Base-by-base conservation (phyloP, 805 yeast species). In the Yarrowia divulgata region DNA sequence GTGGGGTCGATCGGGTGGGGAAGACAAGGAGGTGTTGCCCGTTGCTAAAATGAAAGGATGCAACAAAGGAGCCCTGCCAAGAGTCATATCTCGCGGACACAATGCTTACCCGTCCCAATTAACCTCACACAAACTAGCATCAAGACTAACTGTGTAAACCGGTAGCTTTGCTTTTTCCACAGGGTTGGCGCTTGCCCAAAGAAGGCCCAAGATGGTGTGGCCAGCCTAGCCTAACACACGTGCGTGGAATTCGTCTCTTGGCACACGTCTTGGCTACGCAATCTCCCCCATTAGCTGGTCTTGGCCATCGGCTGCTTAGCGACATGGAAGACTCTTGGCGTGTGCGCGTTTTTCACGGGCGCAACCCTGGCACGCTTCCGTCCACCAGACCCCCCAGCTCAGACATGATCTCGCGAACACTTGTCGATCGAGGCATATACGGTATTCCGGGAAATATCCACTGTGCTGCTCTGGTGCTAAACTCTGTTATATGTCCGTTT, bases 401-500 rank as follows among this genome's bases (percentile, higher is more conserved):
- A n/a, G 40, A 50, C 40, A 34, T 35, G 43, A 18, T 52, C 58
- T 50, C 58, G 42, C 58, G 58, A 34, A 35, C 58, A 45, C 19
- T n/a, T 18, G 60, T 37, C 60, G 60, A 54, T 54, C 60, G 45
- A 37, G 60, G 60, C 60, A 54, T 54, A 54, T 54, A 54, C 60
- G 45, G 45, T 39, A 54, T 54, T 37, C 45, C 60, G 45, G 43
- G 45, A 37, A 54, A 39, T 54, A 39, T 54, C 60, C 60, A 54
- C 60, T 37, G 58, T 54, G 58, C 58, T 54, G 58, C 58, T 54
- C 60, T 5, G 9, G 34, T 8, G 29, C 60, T 54, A 54, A 54
- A 54, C 60, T 54, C 60, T 54, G 60, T 54, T 54, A 54, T 54
- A 54, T 54, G 58, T 54, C 58, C 58, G 58, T 54, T 52, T 35